Base-by-base conservation (phyloP, 345 rosid genomes). In the Pistacia vera region DNA sequence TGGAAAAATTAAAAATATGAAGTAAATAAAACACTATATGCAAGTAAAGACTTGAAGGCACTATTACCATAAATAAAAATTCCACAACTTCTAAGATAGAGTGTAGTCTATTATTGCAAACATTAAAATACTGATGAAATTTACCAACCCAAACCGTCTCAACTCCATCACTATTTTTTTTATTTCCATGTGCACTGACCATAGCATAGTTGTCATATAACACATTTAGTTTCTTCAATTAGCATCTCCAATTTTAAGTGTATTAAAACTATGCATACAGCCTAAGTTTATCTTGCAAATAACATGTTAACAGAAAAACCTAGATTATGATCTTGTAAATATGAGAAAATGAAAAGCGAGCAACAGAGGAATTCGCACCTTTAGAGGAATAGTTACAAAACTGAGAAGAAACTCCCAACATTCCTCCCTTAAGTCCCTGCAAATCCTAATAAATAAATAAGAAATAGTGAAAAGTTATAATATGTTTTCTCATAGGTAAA, bases 321-420 rank as follows among this genome's bases (percentile, higher is more conserved):
- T 5, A 41, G 9, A 5, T 41, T 41, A 41, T 41, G 46, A 41
- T 6, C 8, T 7, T 41, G 46, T 41, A 41, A 41, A 41, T 41
- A 41, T 7, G 46, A 41, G 46, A 41, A 41, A 41, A 5, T 41
- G 46, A 41, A 41, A 7, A 41, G 46, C 46, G 8, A 41, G 46
- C 46, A 41, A 41, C 46, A 63, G 8, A 35, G 12, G 56, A 33
- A 52, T 41, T 56, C 64, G 22, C 66, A 90, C 98, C 96, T 90
- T 90, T 92, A 33, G 97, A 83, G 14, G 97, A 82, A 74, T 78
- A 90, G 81, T 80, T 76, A 63, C 89, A 81, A 17, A 80, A 66
- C 79, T 86, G 93, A 78, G 85, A 78, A 77, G 88, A 81, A 49
- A 90, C 71, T 20, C 89, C 90, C 72, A 88, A 69, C 4, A 85